Conservation (phyloP, 2,329 filamentous ascomycete species). For the Xylaria sp. region DNA sequence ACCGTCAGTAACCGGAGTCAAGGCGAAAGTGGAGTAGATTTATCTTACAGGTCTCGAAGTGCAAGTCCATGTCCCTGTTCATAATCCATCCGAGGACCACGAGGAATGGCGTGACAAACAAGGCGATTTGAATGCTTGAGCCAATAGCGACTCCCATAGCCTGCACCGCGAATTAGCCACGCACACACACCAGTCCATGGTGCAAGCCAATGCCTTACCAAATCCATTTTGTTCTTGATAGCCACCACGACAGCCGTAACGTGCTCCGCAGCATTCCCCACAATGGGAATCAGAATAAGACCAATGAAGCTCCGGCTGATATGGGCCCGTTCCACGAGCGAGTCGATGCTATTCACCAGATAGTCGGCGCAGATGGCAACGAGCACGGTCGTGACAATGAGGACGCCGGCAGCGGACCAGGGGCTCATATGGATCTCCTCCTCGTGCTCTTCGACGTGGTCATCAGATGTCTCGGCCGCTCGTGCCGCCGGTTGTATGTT, state of each 20-base stretch:
- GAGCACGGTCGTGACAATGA: constrained; percentile 70
- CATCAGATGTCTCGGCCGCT: constrained; percentile 17
- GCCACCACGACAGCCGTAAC: constrained; percentile 81
- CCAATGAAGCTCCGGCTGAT: constrained; percentile 84
- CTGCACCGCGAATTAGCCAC: constrained; percentile 34
- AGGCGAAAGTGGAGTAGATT: neutral
- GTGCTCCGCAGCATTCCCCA: constrained; percentile 80
- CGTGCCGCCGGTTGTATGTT: constrained; percentile 15
- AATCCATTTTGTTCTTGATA: constrained; percentile 74
- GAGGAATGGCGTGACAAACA: constrained; percentile 78
- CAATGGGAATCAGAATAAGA: constrained; percentile 77
- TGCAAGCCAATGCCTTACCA: constrained; percentile 37
- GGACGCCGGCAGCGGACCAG: constrained; percentile 64
- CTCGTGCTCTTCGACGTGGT: constrained; percentile 46
- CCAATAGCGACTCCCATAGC: constrained; percentile 82
- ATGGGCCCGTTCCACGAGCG: constrained; percentile 67
- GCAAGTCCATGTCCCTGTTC: constrained; percentile 72
- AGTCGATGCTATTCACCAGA: constrained; percentile 75
- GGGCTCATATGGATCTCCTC: constrained; percentile 59
- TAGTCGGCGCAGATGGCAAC: constrained; percentile 78
- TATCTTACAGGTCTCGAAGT: constrained; percentile 69
- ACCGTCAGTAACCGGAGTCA: constrained; percentile 16
- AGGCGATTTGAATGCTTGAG: constrained; percentile 79
- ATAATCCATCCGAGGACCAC: constrained; percentile 81
- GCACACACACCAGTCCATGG: neutral